phyloP scores from a whole-genome alignment of 2,329 filamentous ascomycete genomes.

The Epichloe festucae region DNA sequence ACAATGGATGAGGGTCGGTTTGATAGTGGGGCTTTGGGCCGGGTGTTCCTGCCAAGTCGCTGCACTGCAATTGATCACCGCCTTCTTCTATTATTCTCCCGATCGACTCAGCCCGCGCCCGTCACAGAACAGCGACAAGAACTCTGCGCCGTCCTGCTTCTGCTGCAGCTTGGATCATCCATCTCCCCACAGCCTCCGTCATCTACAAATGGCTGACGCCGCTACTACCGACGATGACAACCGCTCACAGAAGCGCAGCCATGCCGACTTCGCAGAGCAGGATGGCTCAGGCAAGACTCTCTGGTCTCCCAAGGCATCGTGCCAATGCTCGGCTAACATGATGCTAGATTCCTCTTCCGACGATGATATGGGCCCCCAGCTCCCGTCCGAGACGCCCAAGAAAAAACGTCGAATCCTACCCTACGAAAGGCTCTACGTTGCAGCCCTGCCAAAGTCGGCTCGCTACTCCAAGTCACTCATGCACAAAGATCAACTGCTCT shows the following conservation, averaged over 20 bases:
- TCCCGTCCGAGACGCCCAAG: constrained; percentile 71
- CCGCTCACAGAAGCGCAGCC: constrained; percentile 34
- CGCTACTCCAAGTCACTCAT: constrained; percentile 94
- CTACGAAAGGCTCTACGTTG: constrained; percentile 90
- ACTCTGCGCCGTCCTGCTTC: not conserved
- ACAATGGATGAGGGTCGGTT: too few relatives aligned
- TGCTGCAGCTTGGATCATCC: not conserved
- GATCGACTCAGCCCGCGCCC: not conserved
- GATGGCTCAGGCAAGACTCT: constrained; percentile 27
- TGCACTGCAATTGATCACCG: not conserved
- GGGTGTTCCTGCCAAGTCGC: not conserved
- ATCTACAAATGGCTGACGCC: constrained; percentile 2
- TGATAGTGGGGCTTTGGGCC: not conserved
- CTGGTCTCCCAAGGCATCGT: not conserved
- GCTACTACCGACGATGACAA: constrained; percentile 18
- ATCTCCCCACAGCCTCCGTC: not conserved
- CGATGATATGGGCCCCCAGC: constrained; percentile 80
- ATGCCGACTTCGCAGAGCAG: constrained; percentile 39
- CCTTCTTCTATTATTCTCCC: not conserved
- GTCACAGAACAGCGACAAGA: not conserved
- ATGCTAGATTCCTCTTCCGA: constrained; percentile 56
- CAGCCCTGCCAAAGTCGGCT: constrained; percentile 66
- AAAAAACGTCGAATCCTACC: constrained; percentile 86
- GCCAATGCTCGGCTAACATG: constrained; percentile 3
- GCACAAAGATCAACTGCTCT: constrained; percentile 92